Percentiles rank a stretch among this genome's conserved stretches.
Evolutionary conservation across 208 protist genomes (phyloP).

Genomic region (Trypanosomatidae sp.): DNA sequence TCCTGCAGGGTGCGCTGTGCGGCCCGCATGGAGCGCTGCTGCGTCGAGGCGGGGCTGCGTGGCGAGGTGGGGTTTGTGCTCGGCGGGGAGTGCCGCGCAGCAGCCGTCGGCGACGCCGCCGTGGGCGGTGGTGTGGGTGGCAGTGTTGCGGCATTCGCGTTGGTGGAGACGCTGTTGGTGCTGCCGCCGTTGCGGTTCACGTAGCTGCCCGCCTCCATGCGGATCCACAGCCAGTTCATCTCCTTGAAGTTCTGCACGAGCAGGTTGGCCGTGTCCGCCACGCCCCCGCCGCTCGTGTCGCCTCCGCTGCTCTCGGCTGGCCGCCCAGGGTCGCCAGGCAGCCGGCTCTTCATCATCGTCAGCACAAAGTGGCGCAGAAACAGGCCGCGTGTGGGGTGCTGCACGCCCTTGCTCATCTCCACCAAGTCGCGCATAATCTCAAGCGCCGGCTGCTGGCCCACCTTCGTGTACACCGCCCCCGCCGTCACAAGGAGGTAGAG

Average conservation of each 20-base stretch:
- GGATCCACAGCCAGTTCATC: conserved; percentile 99
- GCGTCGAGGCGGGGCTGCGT: background rate
- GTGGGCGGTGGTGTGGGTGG: background rate
- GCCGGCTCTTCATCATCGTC: conserved; percentile 95
- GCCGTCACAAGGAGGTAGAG: conserved; percentile 97
- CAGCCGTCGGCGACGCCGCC: background rate
- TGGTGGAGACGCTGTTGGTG: conserved; percentile 14
- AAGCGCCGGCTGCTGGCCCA: conserved; percentile 79
- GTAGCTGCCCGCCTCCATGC: conserved; percentile 96
- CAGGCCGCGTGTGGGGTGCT: conserved; percentile 98
- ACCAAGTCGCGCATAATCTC: conserved; percentile 97
- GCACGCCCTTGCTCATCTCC: conserved; percentile 99
- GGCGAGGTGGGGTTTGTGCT: conserved; percentile 1
- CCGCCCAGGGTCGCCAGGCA: conserved; percentile 91
- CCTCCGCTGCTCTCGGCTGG: conserved; percentile 1
- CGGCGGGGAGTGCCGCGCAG: background rate
- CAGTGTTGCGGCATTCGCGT: background rate
- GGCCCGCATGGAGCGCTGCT: conserved; percentile 34
- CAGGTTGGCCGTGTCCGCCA: conserved; percentile 94
- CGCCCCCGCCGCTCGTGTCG: conserved; percentile 48
- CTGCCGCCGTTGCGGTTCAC: conserved; percentile 27
- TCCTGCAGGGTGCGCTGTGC: conserved; percentile 86
- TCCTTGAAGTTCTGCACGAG: conserved; percentile 98
- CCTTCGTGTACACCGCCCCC: conserved; percentile 95
- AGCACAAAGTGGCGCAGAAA: conserved; percentile 98